Evolutionary conservation across 306 rosid genomes (phyloP).

Genomic region (Quillaja saponaria): DNA sequence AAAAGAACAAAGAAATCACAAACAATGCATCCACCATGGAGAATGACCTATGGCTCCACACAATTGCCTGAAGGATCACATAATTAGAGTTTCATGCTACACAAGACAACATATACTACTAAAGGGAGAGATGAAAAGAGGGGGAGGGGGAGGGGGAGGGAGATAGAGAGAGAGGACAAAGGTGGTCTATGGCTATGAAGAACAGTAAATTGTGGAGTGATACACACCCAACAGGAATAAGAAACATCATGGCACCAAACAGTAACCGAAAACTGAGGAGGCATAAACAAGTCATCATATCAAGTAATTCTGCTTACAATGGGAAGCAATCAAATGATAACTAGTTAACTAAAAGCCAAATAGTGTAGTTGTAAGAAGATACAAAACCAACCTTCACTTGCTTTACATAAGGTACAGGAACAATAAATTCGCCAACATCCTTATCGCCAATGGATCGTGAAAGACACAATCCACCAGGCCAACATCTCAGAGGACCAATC

Average conservation of each 20-base stretch:
- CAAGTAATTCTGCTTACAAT: no score
- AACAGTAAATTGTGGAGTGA: no score
- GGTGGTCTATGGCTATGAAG: no score
- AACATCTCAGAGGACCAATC: slow-evolving; percentile 99
- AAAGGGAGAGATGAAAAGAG: background rate
- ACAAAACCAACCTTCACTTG: slow-evolving; percentile 84
- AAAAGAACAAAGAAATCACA: background rate
- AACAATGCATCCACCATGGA: slow-evolving; percentile 10
- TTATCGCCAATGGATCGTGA: slow-evolving; percentile 95
- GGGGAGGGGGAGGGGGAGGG: background rate
- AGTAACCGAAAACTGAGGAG: no score
- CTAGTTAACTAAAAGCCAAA: no score
- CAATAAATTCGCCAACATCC: slow-evolving; percentile 94
- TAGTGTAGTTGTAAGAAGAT: no score
- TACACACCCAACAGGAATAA: no score
- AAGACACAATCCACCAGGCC: slow-evolving; percentile 99
- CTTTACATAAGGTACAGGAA: slow-evolving; percentile 94
- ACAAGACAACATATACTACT: slow-evolving; percentile 2
- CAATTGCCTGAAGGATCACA: slow-evolving; percentile 13
- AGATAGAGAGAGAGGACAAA: background rate
- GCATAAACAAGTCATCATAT: no score
- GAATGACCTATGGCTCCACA: slow-evolving; percentile 21
- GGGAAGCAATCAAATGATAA: no score
- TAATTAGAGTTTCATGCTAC: slow-evolving; percentile 13
- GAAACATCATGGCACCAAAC: no score